A percentile compares a stretch with the other conserved stretches of the same genome.
These are phyloP conservation scores for Cucumis sativus DNA, from an alignment of 306 rosid species.

Conservation along the genomic window DNA sequence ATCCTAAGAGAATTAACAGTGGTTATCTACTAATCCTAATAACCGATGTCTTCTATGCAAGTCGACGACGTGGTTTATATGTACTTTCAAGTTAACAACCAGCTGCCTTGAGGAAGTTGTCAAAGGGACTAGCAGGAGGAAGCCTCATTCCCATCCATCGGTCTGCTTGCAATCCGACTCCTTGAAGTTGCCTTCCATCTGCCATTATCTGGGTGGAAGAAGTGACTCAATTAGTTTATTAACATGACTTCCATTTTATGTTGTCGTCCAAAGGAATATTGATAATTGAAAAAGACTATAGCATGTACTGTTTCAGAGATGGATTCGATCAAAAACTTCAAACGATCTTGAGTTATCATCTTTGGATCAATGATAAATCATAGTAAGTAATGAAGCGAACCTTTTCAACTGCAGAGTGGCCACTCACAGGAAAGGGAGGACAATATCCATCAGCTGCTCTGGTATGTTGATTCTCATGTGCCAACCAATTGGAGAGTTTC, in stretches of 20 bases:
- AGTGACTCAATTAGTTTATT: not conserved
- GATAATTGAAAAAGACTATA: not conserved
- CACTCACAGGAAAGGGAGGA: conserved; percentile 1
- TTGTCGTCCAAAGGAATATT: not conserved
- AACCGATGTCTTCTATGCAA: not conserved
- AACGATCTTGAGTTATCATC: not conserved
- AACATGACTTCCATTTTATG: not conserved
- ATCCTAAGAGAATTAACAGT: not conserved
- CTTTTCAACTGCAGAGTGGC: conserved; percentile 9
- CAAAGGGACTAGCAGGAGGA: conserved; percentile 97
- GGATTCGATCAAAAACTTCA: not conserved
- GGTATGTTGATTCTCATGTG: conserved; percentile 47
- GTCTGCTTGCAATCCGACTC: conserved; percentile 25
- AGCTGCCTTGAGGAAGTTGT: conserved; percentile 95
- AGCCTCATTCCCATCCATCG: conserved; percentile 60
- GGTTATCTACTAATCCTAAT: conserved; percentile 7
- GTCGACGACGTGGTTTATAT: conserved; percentile 2
- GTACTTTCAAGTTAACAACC: conserved; percentile 38
- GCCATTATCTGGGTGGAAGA: conserved; percentile 25
- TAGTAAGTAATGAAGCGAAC: not conserved
- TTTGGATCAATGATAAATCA: not conserved
- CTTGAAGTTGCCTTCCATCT: conserved; percentile 21
- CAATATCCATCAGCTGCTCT: conserved; percentile 23
- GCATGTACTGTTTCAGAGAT: not conserved
- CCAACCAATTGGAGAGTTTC: conserved; percentile 82